Evolutionary conservation across 1,284 basidiomycete genomes (phyloP).

Genomic region (Irpex sp.): DNA sequence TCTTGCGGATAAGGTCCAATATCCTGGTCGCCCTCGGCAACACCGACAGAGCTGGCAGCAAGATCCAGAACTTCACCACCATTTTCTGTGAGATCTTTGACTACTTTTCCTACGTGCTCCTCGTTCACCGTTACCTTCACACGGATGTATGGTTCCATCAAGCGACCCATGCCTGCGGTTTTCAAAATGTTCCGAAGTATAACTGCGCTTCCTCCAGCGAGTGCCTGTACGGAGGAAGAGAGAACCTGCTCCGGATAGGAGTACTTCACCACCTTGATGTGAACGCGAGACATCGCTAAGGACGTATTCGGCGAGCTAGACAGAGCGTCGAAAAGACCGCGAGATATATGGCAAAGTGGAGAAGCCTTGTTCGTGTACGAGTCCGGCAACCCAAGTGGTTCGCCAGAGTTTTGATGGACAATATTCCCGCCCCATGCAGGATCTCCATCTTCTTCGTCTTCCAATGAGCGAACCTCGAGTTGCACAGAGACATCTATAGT

Average conservation of each 20-base stretch:
- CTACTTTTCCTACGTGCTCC: slow-evolving; percentile 62
- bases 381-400: slow-evolving; percentile 49
- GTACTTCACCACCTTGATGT: slow-evolving; percentile 46
- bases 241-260: slow-evolving; percentile 34
- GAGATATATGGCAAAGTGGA: slow-evolving; percentile 47
- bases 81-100: slow-evolving; percentile 73
- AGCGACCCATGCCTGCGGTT: slow-evolving; percentile 55
- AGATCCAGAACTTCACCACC: slow-evolving; percentile 70
- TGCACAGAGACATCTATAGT: slow-evolving; percentile 39
- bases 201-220: slow-evolving; percentile 60
- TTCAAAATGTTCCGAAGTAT: slow-evolving; percentile 56
- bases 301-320: slow-evolving; percentile 74
- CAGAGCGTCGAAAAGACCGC: slow-evolving; percentile 62
- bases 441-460: slow-evolving; percentile 53
- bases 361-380: slow-evolving; percentile 35
- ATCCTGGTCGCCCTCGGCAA: slow-evolving; percentile 35
- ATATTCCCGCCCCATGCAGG: slow-evolving; percentile 70
- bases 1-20: slow-evolving; percentile 47
- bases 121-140: slow-evolving; percentile 63
- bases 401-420: slow-evolving; percentile 48
- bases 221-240: slow-evolving; percentile 37
- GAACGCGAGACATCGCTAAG: slow-evolving; percentile 58
- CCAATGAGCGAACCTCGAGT: slow-evolving; percentile 48
- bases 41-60: slow-evolving; percentile 33
- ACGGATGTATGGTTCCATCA: slow-evolving; percentile 70